Base-by-base conservation (phyloP, 177 flowering plant species). In the Tripterygium wilfordii region DNA sequence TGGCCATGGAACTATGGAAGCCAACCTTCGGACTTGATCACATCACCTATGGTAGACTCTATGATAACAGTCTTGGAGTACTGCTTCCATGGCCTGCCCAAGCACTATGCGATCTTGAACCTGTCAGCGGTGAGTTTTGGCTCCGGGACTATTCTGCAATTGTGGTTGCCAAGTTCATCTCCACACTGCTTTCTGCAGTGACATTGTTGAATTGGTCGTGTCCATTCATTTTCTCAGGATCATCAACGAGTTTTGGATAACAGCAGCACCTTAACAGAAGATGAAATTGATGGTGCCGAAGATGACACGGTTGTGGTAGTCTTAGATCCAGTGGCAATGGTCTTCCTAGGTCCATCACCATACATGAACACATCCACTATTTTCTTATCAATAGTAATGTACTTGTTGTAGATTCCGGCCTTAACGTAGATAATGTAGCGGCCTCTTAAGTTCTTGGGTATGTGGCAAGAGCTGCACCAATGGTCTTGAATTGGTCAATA, bases 71-170 rank as follows among this genome's bases (percentile, higher is more conserved):
- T 68, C 31, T 45, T 37, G 1, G 67, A 53, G 54, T 38, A 63
- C 21, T 36, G 7, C 38, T 55, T 74, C 86, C 82, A 76, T 10
- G 90, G 82, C 20, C 90, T 45, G 3, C 90, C 90, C 56, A 83
- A 42, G 72, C 50, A 82, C 3, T 76, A 43, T 0, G 10, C 43
- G 52, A 69, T 49, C 47, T 22, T 36, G 42, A 51, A 48, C 46
- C 68, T 61, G 6, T 12, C 22, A 0, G 69, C 49, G 36, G 38
- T 48, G 4, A 73, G 66, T 52, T 63, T 52, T 39, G 29, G 20
- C 12, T 76, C 86, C 0, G 82, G 68, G 2, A 70, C 62, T 10
- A 82, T 68, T 4, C 57, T 42, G 64, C 82, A 75, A 55, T 76
- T 68, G 1, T 82, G 86, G 64, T 61, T 12, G 42, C 46, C 17